Evolutionary conservation across 768 basidiomycete genomes (phyloP), one percentile per base, ranked within the genome.

Genomic region (Russula sp.): DNA sequence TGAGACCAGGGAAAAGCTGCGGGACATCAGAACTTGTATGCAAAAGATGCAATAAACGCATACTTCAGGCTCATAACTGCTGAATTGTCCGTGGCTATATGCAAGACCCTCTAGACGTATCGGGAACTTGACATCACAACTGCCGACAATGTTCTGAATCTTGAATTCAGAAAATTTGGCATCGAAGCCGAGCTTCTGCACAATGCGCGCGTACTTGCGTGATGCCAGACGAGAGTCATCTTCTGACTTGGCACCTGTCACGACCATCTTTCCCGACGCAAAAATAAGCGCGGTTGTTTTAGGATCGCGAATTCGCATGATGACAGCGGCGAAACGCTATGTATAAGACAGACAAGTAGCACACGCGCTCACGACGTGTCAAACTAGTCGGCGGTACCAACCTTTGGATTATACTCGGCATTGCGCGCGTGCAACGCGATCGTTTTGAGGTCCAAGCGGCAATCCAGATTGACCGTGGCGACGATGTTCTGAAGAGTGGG

Each of bases 401-500:
- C 97, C 94, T 99, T 98, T 55, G 97, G 97, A 74, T 98, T 98
- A 75, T 99, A 99, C 78, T 99, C 97, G 37, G 97, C 97, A 74
- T 99, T 99, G 64, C 97, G 83, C 2, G 97, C 97, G 69, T 99
- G 96, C 63, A 98, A 77, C 10, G 97, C 96, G 63, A 98, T 99
- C 57, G 97, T 98, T 84, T 99, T 99, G 59, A 99, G 79, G 75
- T 98, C 97, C 54, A 99, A 81, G 45, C 95, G 85, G 68, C 95
- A 98, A 75, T 97, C 96, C 32, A 99, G 83, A 71, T 98, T 98
- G 75, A 98, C 96, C 6, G 97, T 99, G 6, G 97, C 96, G 68
- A 99, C 97, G 64, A 98, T 98, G 77, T 98, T 99, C 83, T 99
- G 96, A 56, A 99, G 82, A 2, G 94, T 98, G n/a, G 96, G 97